A percentile compares a stretch with the other conserved stretches of the same genome.
Evolutionary conservation across 177 flowering plant species (phyloP).

Genomic region (Telopea speciosissima): DNA sequence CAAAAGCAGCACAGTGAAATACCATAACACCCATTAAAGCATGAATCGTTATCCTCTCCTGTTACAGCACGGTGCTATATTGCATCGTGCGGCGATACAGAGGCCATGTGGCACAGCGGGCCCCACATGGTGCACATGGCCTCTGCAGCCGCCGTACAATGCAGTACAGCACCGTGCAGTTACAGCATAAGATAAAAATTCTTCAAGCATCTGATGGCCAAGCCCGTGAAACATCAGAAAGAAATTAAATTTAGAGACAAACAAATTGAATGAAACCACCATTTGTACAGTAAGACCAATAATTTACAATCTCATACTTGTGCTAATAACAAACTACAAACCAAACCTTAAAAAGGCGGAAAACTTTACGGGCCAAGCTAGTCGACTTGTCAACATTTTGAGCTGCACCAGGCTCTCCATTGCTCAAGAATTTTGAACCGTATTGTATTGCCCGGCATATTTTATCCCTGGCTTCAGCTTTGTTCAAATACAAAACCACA

Average conservation of each 20-base stretch:
- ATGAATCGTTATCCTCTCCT: no score
- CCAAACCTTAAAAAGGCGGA: constrained; percentile 91
- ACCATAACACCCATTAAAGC: no score
- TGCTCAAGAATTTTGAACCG: constrained; percentile 90
- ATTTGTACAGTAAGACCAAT: background rate
- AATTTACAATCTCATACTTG: background rate
- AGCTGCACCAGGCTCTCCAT: constrained; percentile 93
- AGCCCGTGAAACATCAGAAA: background rate
- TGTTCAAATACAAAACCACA: constrained; percentile 75
- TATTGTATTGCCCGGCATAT: constrained; percentile 97
- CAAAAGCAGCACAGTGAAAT: background rate
- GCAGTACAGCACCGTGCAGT: no score
- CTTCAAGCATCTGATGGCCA: background rate
- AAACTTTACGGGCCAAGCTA: constrained; percentile 95
- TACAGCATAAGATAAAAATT: no score
- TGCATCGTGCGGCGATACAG: no score
- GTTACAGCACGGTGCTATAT: no score
- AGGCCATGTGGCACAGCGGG: no score
- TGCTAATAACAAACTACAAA: background rate
- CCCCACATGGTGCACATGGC: no score
- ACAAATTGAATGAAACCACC: background rate
- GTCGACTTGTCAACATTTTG: constrained; percentile 96
- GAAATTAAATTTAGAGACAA: background rate
- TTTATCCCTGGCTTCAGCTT: constrained; percentile 99
- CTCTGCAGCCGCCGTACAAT: no score